Conservation (phyloP, 768 basidiomycete species). For the Mycena sanguinolenta region DNA sequence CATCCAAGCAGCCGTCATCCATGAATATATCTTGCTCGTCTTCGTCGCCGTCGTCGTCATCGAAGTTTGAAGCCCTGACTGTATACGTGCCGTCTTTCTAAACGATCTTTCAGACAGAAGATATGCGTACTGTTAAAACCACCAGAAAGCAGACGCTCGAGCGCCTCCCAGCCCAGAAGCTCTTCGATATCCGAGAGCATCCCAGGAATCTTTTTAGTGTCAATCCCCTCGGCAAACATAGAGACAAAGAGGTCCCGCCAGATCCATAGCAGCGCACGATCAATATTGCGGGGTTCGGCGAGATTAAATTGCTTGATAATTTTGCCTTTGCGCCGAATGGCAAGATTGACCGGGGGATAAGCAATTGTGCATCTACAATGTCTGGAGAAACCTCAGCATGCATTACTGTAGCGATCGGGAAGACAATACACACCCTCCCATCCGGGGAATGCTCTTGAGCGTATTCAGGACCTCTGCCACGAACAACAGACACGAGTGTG, state of each 20-base stretch:
- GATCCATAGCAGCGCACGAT: conserved; percentile 61
- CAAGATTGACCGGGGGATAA: conserved; percentile 60
- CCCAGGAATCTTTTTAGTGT: conserved; percentile 53
- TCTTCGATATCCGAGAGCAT: conserved; percentile 74
- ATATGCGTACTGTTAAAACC: conserved; percentile 50
- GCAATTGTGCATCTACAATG: conserved; percentile 65
- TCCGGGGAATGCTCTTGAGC: conserved; percentile 52
- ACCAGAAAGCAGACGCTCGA: conserved; percentile 69
- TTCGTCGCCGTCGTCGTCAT: conserved; percentile 21
- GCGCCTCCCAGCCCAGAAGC: conserved; percentile 61
- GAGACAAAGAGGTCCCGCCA: conserved; percentile 74
- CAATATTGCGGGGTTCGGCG: conserved; percentile 61
- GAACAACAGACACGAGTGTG: conserved; percentile 64
- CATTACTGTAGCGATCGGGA: neutral
- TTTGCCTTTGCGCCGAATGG: conserved; percentile 60
- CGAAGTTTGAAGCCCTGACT: neutral
- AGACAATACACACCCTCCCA: conserved; percentile 52
- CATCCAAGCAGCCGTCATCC: conserved; percentile 14
- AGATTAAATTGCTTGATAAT: conserved; percentile 63
- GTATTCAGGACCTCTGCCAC: conserved; percentile 56
- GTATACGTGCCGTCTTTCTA: conserved; percentile 20
- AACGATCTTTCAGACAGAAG: conserved; percentile 44
- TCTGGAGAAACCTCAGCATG: conserved; percentile 45
- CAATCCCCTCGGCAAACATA: conserved; percentile 57
- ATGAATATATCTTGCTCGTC: conserved; percentile 5